Base-by-base conservation (phyloP, 2,329 filamentous ascomycete genomes). In the Fusarium transvaalense region DNA sequence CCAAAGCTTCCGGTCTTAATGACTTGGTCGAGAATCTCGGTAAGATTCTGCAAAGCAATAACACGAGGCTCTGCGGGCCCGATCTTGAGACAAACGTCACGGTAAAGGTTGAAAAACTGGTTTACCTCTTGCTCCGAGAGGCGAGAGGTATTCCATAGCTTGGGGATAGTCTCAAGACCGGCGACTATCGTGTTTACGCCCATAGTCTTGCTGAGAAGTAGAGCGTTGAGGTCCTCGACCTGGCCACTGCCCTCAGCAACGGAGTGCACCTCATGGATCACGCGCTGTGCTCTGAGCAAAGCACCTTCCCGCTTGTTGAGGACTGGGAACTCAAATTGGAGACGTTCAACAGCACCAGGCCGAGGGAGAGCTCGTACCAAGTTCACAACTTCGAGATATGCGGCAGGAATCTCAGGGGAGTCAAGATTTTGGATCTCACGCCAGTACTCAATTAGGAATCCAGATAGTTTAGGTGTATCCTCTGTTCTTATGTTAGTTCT, bases 351-450 rank as follows among this genome's bases (percentile, higher is more conserved):
- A 10, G 56, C 58, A 27, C 63, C 73, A 17, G 64, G 58, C 35
- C 52, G 70, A 50, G 77, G 72, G 25, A 80, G 72, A 29, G 72
- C 74, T 63, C 79, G 77, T 6, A 83, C 74, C 14, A 81, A 72
- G 63, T 85, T 86, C 23, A 81, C 71, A 1, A 83, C 79, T 64
- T 85, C 83, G 3, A 85, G 74, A 43, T 83, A 83, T 0, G 82
- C 80, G 0, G 83, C 82, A 10, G 79, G 73, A 9, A 85, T 75
- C 32, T 85, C 83, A 0, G 82, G 79, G 12, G 78, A 81, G 56
- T 72, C 48, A 5, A 71, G 45, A 12, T 66, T 75, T 7, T 70
- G 55, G 6, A 68, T 60, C 25, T 71, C 73, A 9, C 74, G 62
- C 51, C 74, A 73, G 21, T 61, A 71, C 29, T 74, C 59, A 8